These are phyloP conservation scores for Penicillium silybi DNA, from an alignment of 495 filamentous ascomycete species.

Conservation along the genomic window DNA sequence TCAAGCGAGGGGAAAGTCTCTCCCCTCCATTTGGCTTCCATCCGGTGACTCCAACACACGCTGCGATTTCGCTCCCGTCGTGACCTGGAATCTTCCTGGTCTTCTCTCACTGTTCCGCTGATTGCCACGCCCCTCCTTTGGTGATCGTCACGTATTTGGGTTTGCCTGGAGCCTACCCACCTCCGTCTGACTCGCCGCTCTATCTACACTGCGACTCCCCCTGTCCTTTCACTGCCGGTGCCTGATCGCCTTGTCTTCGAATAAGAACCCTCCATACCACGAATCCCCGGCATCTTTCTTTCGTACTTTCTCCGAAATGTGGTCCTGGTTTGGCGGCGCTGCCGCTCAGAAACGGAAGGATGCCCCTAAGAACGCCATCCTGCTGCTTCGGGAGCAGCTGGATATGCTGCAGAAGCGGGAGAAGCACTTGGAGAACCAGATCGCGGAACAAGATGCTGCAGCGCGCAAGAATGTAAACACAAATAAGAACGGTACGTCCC, in stretches of 20 bases:
- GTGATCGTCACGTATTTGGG: not conserved
- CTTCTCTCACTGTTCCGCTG: not conserved
- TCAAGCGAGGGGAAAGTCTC: slow-evolving; percentile 34
- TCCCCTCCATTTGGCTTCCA: slow-evolving; percentile 25
- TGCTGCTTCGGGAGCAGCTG: slow-evolving; percentile 79
- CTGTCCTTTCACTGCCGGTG: slow-evolving; percentile 5
- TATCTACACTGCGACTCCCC: slow-evolving; percentile 1
- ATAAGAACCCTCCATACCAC: not conserved
- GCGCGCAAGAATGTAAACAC: slow-evolving; percentile 86
- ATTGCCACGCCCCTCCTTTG: not conserved
- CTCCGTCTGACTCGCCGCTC: slow-evolving; percentile 21
- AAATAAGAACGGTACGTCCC: slow-evolving; percentile 79
- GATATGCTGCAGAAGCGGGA: slow-evolving; percentile 98
- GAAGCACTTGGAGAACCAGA: slow-evolving; percentile 82
- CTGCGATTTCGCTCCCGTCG: not conserved
- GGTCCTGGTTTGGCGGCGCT: slow-evolving; percentile 83
- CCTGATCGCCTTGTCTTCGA: slow-evolving; percentile 2
- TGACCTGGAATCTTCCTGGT: not conserved
- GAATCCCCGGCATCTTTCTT: not conserved
- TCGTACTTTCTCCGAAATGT: slow-evolving; percentile 43
- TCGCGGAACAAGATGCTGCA: slow-evolving; percentile 86
- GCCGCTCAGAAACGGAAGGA: slow-evolving; percentile 82
- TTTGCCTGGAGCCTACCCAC: slow-evolving; percentile 23
- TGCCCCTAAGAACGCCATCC: slow-evolving; percentile 93
- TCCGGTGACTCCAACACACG: slow-evolving; percentile 8